Percentiles rank a stretch among this genome's conserved stretches.
Conservation (phyloP, 2,329 filamentous ascomycete species). For the Mycosphaerelloides madeirae region DNA sequence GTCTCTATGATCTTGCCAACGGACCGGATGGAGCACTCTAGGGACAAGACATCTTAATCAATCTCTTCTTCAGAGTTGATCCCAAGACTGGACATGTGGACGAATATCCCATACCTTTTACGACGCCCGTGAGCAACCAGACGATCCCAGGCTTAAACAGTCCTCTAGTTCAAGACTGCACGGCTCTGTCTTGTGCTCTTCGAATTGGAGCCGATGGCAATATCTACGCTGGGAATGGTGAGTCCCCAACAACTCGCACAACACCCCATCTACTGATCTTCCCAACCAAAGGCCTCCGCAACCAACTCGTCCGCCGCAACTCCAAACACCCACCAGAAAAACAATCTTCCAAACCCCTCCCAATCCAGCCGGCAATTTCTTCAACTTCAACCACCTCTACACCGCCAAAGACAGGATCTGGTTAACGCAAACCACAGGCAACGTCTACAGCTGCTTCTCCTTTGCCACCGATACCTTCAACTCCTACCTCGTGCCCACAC, state of each 20-base stretch:
- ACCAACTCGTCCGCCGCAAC: neutral
- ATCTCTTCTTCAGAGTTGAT: slow-evolving; percentile 9
- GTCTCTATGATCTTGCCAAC: slow-evolving; percentile 9
- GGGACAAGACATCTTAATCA: slow-evolving; percentile 11
- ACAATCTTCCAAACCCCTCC: slow-evolving; percentile 18
- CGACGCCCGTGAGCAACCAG: slow-evolving; percentile 4
- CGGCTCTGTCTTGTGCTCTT: slow-evolving; percentile 9
- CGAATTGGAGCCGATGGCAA: slow-evolving; percentile 8
- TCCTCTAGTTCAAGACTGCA: slow-evolving; percentile 5
- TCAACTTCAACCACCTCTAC: slow-evolving; percentile 23
- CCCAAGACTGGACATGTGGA: slow-evolving; percentile 7
- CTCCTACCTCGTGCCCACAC: slow-evolving; percentile 17
- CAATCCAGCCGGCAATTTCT: slow-evolving; percentile 19
- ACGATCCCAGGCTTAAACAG: slow-evolving; percentile 4
- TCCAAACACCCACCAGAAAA: slow-evolving; percentile 1
- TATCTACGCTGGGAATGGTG: slow-evolving; percentile 9
- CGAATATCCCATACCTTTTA: slow-evolving; percentile 13
- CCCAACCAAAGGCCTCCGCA: too few relatives aligned
- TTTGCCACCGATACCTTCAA: slow-evolving; percentile 17
- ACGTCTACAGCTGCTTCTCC: slow-evolving; percentile 17
- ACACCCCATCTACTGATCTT: too few relatives aligned
- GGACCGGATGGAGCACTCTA: slow-evolving; percentile 6
- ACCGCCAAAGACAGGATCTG: slow-evolving; percentile 18
- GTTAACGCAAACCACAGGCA: slow-evolving; percentile 21
- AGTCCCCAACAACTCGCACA: slow-evolving; percentile 7